Percentiles rank a stretch among this genome's conserved stretches.
Conservation (phyloP, 805 yeast genomes). For the Pichia sporocuriosa region DNA sequence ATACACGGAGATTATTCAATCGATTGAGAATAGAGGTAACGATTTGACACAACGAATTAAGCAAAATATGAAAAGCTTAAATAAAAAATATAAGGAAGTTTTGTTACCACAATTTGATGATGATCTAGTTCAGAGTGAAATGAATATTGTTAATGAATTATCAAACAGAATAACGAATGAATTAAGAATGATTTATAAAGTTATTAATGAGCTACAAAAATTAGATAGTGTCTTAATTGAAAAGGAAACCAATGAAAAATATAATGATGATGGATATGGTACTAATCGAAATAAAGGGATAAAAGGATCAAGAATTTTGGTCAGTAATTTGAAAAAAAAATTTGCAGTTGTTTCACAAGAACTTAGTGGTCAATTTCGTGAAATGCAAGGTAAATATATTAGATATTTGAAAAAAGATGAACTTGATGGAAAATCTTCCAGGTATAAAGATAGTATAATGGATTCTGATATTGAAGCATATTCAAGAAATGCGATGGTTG, state of each 20-base stretch:
- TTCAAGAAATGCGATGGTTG: conserved; percentile 45
- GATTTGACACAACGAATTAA: conserved; percentile 35
- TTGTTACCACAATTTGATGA: conserved; percentile 85
- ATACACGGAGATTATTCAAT: conserved; percentile 10
- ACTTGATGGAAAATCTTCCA: conserved; percentile 1
- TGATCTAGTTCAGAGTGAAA: conserved; percentile 61
- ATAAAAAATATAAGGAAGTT: conserved; percentile 69
- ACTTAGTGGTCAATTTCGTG: conserved; percentile 68
- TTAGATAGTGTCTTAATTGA: conserved; percentile 10
- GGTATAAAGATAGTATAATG: conserved; percentile 14
- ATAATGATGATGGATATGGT: background rate
- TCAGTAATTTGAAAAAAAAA: conserved; percentile 74
- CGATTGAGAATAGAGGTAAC: conserved; percentile 13
- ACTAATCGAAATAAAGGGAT: conserved; percentile 5
- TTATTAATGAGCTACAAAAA: conserved; percentile 59
- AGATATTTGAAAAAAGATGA: conserved; percentile 79
- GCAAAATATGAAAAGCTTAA: conserved; percentile 50
- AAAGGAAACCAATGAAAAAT: background rate
- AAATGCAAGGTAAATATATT: conserved; percentile 83
- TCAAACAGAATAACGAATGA: conserved; percentile 67
- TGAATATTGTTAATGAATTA: conserved; percentile 54
- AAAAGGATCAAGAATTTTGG: conserved; percentile 35
- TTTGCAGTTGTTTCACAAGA: conserved; percentile 83
- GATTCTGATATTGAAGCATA: conserved; percentile 37
- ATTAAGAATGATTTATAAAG: conserved; percentile 72